Conservation (phyloP, 129 eudicot genomes). For the Mikania micrantha region DNA sequence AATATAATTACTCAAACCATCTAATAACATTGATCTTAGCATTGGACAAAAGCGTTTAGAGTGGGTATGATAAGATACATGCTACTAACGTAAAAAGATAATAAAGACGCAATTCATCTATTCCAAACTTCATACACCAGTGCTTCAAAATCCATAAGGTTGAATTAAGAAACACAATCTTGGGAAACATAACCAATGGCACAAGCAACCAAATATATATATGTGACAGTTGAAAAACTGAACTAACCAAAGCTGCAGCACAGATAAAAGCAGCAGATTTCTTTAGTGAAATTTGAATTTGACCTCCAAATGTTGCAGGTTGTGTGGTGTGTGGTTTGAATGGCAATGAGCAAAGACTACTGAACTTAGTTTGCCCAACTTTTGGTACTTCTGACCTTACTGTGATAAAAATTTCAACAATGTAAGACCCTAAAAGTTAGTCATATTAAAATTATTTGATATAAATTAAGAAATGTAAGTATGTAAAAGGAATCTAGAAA, state of each 20-base stretch:
- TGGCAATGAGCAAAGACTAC: slow-evolving; percentile 15
- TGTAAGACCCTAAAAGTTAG: slow-evolving; percentile 1
- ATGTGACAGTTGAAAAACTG: neutral
- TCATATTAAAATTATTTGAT: neutral
- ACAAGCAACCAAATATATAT: neutral
- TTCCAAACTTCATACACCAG: neutral
- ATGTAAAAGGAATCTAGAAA: neutral
- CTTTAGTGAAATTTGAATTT: slow-evolving; percentile 4
- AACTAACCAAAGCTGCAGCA: slow-evolving; percentile 64
- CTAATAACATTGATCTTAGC: neutral
- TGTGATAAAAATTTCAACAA: slow-evolving; percentile 20
- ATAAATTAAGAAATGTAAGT: neutral
- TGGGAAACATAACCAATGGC: neutral
- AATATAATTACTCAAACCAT: neutral
- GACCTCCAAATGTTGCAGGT: slow-evolving; percentile 22
- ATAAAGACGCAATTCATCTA: neutral
- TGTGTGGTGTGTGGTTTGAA: slow-evolving; percentile 24
- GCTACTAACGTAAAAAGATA: neutral
- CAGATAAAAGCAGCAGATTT: slow-evolving; percentile 52
- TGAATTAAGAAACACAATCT: neutral
- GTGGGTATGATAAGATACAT: neutral
- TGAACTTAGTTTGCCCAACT: slow-evolving; percentile 23
- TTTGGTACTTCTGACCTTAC: slow-evolving; percentile 36
- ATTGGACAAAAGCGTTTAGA: neutral
- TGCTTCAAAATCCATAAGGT: neutral